Evolutionary conservation across 2,329 filamentous ascomycete species (phyloP), one percentile per base, ranked within the genome.

Genomic region (Paradendryphiella salina): DNA sequence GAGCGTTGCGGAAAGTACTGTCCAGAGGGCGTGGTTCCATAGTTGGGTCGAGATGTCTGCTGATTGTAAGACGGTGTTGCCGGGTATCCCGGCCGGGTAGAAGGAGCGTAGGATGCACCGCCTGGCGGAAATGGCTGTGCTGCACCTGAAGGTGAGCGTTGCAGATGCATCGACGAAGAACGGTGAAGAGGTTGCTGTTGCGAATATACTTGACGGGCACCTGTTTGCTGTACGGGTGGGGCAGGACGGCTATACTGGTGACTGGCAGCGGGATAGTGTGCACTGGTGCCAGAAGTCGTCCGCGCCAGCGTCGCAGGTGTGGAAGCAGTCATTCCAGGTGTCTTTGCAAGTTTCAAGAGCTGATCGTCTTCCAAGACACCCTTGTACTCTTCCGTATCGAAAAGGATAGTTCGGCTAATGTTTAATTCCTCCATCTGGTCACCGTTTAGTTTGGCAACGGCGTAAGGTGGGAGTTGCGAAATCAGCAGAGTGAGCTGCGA

Each of bases 281-380:
- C 52, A 34, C 66, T 64, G 9, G 67, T 53, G 23, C 63, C 60
- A 32, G 68, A 64, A 10, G 60, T 54, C 8, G 64, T 54, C 23
- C 69, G 66, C 13, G 63, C 50, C 18, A 72, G 54, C 18, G 63
- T 57, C 17, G 70, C 60, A 20, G 66, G 58, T n/a, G 65, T 63
- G 4, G 68, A 56, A 13, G 64, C 59, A 17, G 63, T 55, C 18
- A 69, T 58, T 28, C 65, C 59, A 11, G 76, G 70, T n/a, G 63
- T 58, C 56, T 78, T 79, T 20, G 75, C 73, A 34, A 73, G 60
- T 26, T 75, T 70, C 2, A 76, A 73, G 1, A 76, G 66, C 58
- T 90, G 87, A 60, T 96, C 90, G 62, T 93, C 89, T 61, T 95
- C 90, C 83, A 95, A 86, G 3, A 87, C 84, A 4, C 91, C 91